Base-by-base conservation (phyloP, 257 asterid genomes). In the Ajuga chamaepitys region DNA sequence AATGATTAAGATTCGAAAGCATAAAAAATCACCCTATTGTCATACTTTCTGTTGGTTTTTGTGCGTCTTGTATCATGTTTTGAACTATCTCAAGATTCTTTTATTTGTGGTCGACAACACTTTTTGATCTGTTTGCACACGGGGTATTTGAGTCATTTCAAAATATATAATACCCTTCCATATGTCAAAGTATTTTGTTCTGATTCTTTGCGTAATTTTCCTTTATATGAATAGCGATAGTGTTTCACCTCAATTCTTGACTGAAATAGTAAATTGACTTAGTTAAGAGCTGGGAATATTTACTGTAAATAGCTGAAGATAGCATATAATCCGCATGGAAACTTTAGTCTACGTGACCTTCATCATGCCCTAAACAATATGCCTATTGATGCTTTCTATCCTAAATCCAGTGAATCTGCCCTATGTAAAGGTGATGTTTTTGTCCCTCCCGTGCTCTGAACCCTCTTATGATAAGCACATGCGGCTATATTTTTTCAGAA, bases 271-370 rank as follows among this genome's bases (percentile, higher is more conserved):
- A 30, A 38, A 66, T 28, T 68, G 65, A 58, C 59, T 38, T 65
- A 24, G 58, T 63, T 67, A 53, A 58, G 22, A 64, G 46, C n/a
- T n/a, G 40, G 62, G 50, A 37, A n/a, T 11, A 63, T 52, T 57
- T 62, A 56, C 74, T 56, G 55, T 78, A 40, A 57, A 62, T 88
- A 92, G 98, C 80, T 89, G 80, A 89, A 81, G 91, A 78, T 85
- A 70, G 98, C 89, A 52, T 93, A 89, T 83, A 82, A 84, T 72
- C 90, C 98, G 44, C 85, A 78, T 26, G 93, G 86, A 70, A 78
- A 78, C 87, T 93, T 89, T 86, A 82, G 57, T 77, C 84, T 93
- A 54, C 98, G 94, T 25, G 94, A 84, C 74, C 84, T 93, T 77
- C 97, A 93, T 68, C 95, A 82, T 80, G 91, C 96, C 25, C 76